Evolutionary conservation across 1,284 basidiomycete species (phyloP), one percentile per base, ranked within the genome.

Genomic region (Trichosporon sp.): DNA sequence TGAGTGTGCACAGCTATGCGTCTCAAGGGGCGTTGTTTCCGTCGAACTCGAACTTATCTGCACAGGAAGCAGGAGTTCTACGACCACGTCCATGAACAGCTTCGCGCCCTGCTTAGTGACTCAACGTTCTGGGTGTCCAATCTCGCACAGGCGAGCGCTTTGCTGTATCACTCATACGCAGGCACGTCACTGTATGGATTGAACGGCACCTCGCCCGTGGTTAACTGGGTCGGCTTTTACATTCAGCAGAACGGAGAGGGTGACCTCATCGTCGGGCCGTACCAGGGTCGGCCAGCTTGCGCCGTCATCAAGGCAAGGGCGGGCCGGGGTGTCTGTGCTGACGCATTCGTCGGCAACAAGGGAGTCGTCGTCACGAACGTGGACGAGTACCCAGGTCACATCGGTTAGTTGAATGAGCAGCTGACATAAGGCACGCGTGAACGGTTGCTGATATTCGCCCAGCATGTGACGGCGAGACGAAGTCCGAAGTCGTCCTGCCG

Each of bases 191-290:
- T 89, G 76, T 94, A 93, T 79, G 92, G 92, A 37, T 31, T 72
- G 1, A 51, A 73, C 54, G 59, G 87, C 84, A 4, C 85, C 86
- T 70, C 87, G 87, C 78, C 81, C 1, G 88, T 91, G 4, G 92
- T 95, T 31, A 95, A 94, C 79, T 96, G 94, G 94, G 16, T 59
- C 93, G 93, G 93, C 21, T 95, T 96, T 85, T 96, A 96, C 84
- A 83, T 95, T 69, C 84, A 88, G 56, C 26, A 56, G 32, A 26
- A 35, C 14, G n/a, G 37, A 37, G 70, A 67, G 32, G 64, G 4
- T 56, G 66, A 64, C 61, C 85, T 95, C 10, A 84, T 93, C 54
- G 85, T 95, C 2, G 93, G 91, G 0, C 93, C 94, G 0, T 96
- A 94, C 84, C 91, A 89, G 75, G 94, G 94, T 65, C 92, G 91